These are phyloP conservation scores for Tuber umbilicatum DNA, from an alignment of 495 filamentous ascomycete genomes.

Conservation along the genomic window DNA sequence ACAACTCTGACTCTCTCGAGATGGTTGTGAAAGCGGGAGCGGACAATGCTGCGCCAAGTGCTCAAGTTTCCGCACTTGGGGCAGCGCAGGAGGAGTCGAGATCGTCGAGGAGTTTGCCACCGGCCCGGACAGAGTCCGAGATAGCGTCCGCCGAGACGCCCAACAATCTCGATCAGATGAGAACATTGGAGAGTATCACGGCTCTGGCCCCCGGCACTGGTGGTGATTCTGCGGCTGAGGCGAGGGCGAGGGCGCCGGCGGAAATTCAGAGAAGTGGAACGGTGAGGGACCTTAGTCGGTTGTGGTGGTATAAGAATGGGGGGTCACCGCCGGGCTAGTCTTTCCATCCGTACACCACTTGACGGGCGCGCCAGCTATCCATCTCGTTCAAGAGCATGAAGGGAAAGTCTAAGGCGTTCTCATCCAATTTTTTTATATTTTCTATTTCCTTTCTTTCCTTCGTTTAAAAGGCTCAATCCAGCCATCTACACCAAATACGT, in stretches of 20 bases:
- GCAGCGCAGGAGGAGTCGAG: not conserved
- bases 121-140: not conserved
- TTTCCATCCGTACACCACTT: not conserved
- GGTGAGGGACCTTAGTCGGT: slow-evolving; percentile 61
- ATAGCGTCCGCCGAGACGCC: not conserved
- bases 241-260: not conserved
- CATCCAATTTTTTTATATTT: not conserved
- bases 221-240: not conserved
- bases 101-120: not conserved
- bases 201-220: not conserved
- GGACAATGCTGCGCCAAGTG: not conserved
- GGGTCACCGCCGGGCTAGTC: slow-evolving; percentile 46
- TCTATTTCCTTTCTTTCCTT: not conserved
- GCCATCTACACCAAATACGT: not conserved
- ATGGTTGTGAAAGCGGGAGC: slow-evolving; percentile 44
- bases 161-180: not conserved
- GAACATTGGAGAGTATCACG: not conserved
- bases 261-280: slow-evolving; percentile 35
- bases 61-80: not conserved
- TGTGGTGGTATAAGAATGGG: slow-evolving; percentile 73
- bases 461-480: not conserved
- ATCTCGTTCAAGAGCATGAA: not conserved
- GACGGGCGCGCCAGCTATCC: not conserved
- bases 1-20: slow-evolving; percentile 55
- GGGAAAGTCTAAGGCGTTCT: not conserved